Base-by-base conservation (phyloP, 2,329 filamentous ascomycete species). In the Claviceps paspali region DNA sequence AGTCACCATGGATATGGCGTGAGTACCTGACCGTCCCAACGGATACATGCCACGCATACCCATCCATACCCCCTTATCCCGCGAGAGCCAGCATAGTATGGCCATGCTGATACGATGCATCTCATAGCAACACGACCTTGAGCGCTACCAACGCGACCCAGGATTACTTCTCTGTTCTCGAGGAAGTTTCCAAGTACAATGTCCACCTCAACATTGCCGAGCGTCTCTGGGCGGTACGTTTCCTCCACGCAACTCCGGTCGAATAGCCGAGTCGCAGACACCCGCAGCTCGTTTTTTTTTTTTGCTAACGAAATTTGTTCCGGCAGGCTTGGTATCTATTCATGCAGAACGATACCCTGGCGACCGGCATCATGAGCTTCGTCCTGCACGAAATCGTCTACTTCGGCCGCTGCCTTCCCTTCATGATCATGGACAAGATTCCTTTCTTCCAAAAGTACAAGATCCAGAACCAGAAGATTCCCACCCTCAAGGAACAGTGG, bases 281-380 rank as follows among this genome's bases (percentile, higher is more conserved):
- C n/a, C n/a, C n/a, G n/a, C n/a, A n/a, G n/a, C n/a, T n/a, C n/a
- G n/a, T n/a, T n/a, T n/a, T n/a, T n/a, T n/a, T n/a, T n/a, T n/a
- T 31, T 22, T 10, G 27, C 33, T 40, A 27, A 43, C 37, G 28
- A 17, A 29, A 24, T 12, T 8, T 12, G n/a, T 21, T 15, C 8
- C 23, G 15, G 14, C 34, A 76, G 61, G 78, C 86, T 29, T 96
- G 86, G 88, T 98, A 98, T 60, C 74, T 88, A 12, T 98, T 79
- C 72, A 94, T 96, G 81, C 84, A 93, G 60, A 98, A 98, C 59
- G 91, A 98, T 63, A 79, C 82, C 38, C 77, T 98, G 44, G 91
- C 91, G 41, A 98, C 91, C 3, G 91, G 91, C 43, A 91, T 98
- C 65, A 81, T 96, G 82, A 94, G 86, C 52, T 98, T 98, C 60